These are phyloP conservation scores for Ceratobasidium sp. DNA, from an alignment of 1,284 basidiomycete genomes.

Conservation along the genomic window DNA sequence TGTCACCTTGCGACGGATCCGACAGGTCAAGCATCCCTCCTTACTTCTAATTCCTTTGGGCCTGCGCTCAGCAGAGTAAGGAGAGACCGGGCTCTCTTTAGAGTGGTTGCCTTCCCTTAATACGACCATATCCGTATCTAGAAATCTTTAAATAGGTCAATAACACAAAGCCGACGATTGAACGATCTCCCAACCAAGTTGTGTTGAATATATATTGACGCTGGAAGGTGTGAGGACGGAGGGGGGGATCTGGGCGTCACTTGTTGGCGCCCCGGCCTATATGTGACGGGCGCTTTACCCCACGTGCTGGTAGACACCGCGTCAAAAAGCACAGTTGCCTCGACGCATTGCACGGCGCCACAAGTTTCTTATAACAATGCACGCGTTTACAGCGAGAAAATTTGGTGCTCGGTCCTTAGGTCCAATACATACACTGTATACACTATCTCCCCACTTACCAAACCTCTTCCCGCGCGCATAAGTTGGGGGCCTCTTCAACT, in stretches of 20 bases:
- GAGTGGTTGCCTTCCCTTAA: not conserved
- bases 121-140: conserved; percentile 10
- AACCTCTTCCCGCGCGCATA: no score
- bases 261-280: not conserved
- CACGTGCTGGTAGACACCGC: no score
- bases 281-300: not conserved
- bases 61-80: not conserved
- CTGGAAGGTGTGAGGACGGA: not conserved
- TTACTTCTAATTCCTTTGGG: conserved; percentile 32
- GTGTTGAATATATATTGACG: conserved; percentile 1
- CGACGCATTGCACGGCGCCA: no score
- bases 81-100: conserved; percentile 13
- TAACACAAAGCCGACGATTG: not conserved
- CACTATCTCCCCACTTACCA: no score
- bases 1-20: conserved; percentile 41
- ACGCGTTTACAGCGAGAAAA: no score
- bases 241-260: not conserved
- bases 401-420: no score
- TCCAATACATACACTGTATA: no score
- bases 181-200: not conserved
- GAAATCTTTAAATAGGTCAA: not conserved
- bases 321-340: not conserved
- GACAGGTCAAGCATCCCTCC: conserved; percentile 36
- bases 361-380: no score
- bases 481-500: no score